Evolutionary conservation across 352 stramenopile species (phyloP), one percentile per base, ranked within the genome.

Genomic region (Pythium grandisporangium): DNA sequence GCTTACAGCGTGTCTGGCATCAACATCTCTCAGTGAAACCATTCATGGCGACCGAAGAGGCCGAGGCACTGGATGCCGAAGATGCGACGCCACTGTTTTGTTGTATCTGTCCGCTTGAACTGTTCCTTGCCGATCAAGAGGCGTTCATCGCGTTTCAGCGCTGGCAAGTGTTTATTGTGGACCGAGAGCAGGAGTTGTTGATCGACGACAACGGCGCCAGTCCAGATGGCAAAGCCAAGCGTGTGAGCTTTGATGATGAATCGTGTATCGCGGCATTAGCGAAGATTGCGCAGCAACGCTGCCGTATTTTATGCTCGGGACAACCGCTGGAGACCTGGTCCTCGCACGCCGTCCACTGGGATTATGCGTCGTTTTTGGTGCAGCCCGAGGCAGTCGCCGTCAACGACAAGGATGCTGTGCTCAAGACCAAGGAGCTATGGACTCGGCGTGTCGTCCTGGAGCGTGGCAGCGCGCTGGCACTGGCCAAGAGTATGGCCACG

Each of bases 121-220:
- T 60, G 12, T 91, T 89, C 21, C 35, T 61, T 11, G 44, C 77
- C 50, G 75, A 91, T 21, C 42, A 35, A 11, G 55, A 66, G 8
- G 63, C 57, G 23, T 88, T 88, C 45, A 37, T 69, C 12, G 35
- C 30, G 14, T 76, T 72, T 42, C 20, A 44, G 8, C 35, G 61
- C 23, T 93, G 80, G 80, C 70, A 82, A 40, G 77, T 79, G 48
- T 42, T 93, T 27, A 44, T 93, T 7, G 63, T 90, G 6, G 80
- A 93, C 53, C 84, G 78, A 22, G 71, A 86, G 25, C 63, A 69
- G 33, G 63, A 68, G 29, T 51, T 38, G 16, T 26, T 51, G 7
- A 81, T 85, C 35, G 58, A 76, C 42, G 67, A 82, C 14, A 13
- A 42, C 14, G 45, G 34, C n/a, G n/a, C n/a, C n/a, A n/a, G n/a